These are phyloP conservation scores for Gossypium herbaceum DNA, from an alignment of 345 rosid species.

Conservation along the genomic window DNA sequence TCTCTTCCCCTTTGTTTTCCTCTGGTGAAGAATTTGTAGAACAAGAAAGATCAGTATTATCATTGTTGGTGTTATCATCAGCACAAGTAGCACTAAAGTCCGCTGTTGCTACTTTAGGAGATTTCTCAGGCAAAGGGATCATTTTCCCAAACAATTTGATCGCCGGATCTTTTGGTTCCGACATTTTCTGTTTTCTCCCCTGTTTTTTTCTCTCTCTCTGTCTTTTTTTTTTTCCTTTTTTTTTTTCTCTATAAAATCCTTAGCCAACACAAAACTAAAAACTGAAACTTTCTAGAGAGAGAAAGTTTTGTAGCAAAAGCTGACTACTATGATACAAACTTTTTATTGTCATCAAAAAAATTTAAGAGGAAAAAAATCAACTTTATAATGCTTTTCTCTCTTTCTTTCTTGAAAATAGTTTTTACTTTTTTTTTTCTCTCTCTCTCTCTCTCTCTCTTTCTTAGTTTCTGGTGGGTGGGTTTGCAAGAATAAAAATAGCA, in stretches of 20 bases:
- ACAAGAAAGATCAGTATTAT: conserved; percentile 27
- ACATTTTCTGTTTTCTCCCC: conserved; percentile 38
- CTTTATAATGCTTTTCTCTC: neutral
- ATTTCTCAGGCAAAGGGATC: conserved; percentile 66
- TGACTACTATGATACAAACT: neutral
- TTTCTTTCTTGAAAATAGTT: neutral
- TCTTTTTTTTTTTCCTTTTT: neutral
- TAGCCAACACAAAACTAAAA: conserved; percentile 21
- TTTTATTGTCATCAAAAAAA: neutral
- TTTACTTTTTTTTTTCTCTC: too few species aligned
- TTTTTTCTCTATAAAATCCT: neutral
- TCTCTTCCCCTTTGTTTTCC: conserved; percentile 29
- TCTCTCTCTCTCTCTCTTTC: too few species aligned
- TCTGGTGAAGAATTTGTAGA: conserved; percentile 33
- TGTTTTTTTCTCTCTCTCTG: conserved; percentile 16
- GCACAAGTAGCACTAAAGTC: conserved; percentile 14
- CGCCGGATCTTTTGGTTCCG: conserved; percentile 80
- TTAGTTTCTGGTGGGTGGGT: neutral
- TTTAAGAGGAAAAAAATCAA: neutral
- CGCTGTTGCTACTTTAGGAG: conserved; percentile 4
- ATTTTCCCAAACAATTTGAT: conserved; percentile 89
- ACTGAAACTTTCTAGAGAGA: conserved; percentile 26
- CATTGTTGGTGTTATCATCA: conserved; percentile 6
- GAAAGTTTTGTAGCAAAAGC: conserved; percentile 13
- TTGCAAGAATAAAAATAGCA: neutral